Evolutionary conservation across 768 basidiomycete genomes (phyloP).

Genomic region (Mycena galopus): DNA sequence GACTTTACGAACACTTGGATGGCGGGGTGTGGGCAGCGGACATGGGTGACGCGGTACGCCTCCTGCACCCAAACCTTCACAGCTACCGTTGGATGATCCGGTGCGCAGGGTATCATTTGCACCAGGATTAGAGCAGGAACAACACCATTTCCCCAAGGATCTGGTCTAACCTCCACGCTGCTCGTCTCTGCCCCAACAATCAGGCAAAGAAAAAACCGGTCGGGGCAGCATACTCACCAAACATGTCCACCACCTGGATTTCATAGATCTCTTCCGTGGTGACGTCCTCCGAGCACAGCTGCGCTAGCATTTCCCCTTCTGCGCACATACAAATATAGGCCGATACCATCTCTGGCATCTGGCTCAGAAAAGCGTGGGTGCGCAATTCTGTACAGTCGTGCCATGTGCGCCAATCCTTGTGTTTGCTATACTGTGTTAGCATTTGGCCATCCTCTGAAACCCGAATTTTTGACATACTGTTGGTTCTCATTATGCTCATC

Average conservation of each 20-base stretch:
- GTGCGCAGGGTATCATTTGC: not conserved
- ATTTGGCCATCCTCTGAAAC: not conserved
- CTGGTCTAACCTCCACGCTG: not conserved
- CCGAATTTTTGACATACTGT: not conserved
- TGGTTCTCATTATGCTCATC: too few relatives aligned
- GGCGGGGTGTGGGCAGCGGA: not conserved
- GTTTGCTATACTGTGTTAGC: not conserved
- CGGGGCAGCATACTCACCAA: conserved; percentile 23
- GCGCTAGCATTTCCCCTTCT: not conserved
- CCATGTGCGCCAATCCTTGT: not conserved
- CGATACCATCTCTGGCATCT: not conserved
- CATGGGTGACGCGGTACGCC: not conserved
- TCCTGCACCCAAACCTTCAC: not conserved
- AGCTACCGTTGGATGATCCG: not conserved
- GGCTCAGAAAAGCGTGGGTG: not conserved
- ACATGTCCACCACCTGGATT: not conserved
- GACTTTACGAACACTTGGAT: not conserved
- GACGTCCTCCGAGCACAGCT: not conserved
- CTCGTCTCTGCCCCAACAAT: too few relatives aligned
- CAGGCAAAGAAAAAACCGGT: conserved; percentile 30
- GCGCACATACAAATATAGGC: not conserved
- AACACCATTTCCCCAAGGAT: not conserved
- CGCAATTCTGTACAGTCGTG: not conserved
- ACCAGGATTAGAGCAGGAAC: not conserved
- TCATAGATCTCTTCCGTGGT: not conserved